phyloP scores from a whole-genome alignment of 129 eudicot genomes.

The Sambucus nigra region DNA sequence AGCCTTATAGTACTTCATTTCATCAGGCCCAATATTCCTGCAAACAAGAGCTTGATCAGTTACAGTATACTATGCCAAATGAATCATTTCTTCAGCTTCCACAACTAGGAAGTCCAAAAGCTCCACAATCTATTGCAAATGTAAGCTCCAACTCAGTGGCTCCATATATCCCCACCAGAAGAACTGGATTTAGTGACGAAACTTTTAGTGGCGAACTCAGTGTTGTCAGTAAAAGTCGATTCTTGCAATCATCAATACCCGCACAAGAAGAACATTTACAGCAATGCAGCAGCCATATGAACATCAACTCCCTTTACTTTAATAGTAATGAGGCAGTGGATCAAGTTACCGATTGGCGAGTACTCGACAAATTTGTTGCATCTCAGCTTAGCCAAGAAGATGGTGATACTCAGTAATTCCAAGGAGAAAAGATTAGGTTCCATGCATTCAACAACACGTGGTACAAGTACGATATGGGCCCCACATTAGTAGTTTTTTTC shows the following conservation, averaged over 20 bases:
- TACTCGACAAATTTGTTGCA: slow-evolving; percentile 78
- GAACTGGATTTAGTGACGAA: too few species aligned
- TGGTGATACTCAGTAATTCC: slow-evolving; percentile 18
- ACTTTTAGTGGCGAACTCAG: too few species aligned
- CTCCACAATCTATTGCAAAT: slow-evolving; percentile 30
- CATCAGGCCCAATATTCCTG: slow-evolving; percentile 24
- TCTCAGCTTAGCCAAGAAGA: slow-evolving; percentile 65
- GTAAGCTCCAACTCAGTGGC: slow-evolving; percentile 11
- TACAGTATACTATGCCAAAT: slow-evolving; percentile 37
- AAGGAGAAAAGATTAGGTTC: slow-evolving; percentile 15
- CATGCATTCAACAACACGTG: too few species aligned
- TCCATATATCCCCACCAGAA: slow-evolving; percentile 12
- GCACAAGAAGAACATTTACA: slow-evolving; percentile 16
- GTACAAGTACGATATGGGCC: too few species aligned
- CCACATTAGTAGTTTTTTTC: too few species aligned
- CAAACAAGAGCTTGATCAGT: slow-evolving; percentile 47
- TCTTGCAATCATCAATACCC: slow-evolving; percentile 20
- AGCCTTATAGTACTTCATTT: slow-evolving; percentile 32
- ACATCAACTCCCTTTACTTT: slow-evolving; percentile 27
- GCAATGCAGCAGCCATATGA: slow-evolving; percentile 8
- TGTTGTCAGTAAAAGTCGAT: too few species aligned
- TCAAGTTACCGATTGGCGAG: slow-evolving; percentile 81
- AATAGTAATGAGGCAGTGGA: slow-evolving; percentile 33
- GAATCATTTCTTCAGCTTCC: slow-evolving; percentile 63
- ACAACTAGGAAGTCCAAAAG: slow-evolving; percentile 55